A percentile compares a stretch with the other conserved stretches of the same genome.
Evolutionary conservation across 2,329 filamentous ascomycete genomes (phyloP).

Genomic region (Capronia americana): DNA sequence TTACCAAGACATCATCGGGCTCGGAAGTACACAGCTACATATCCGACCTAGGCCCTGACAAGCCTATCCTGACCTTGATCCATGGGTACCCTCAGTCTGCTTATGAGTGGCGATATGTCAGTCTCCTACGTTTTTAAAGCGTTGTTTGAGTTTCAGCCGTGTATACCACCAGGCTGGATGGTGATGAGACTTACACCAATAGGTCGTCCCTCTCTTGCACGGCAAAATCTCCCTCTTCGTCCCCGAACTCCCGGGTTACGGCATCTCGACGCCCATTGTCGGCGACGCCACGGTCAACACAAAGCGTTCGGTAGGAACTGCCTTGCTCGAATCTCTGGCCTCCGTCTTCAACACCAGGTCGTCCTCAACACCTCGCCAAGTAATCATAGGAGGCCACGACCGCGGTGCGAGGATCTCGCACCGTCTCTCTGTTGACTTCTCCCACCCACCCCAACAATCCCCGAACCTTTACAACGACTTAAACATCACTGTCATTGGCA

Average conservation of each 20-base stretch:
- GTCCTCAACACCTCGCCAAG: conserved; percentile 38
- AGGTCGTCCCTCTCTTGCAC: conserved; percentile 34
- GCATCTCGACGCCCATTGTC: conserved; percentile 37
- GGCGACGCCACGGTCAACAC: conserved; percentile 39
- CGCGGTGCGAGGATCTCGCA: conserved; percentile 59
- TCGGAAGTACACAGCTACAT: conserved; percentile 38
- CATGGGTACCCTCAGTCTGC: conserved; percentile 41
- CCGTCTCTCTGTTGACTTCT: conserved; percentile 54
- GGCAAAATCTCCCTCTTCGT: conserved; percentile 37
- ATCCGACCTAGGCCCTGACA: conserved; percentile 32
- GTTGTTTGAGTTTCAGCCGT: neutral
- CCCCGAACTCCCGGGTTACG: conserved; percentile 40
- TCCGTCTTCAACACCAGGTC: conserved; percentile 42
- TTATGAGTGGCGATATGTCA: conserved; percentile 35
- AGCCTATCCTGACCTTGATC: conserved; percentile 38
- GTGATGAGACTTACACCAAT: neutral
- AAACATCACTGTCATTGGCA: conserved; percentile 49
- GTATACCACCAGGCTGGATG: no score
- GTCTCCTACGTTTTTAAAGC: conserved; percentile 11
- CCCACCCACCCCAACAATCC: conserved; percentile 27
- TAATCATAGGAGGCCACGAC: conserved; percentile 59
- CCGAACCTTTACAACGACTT: conserved; percentile 21
- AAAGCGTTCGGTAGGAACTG: conserved; percentile 51
- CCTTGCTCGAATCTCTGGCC: conserved; percentile 51
- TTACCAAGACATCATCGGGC: conserved; percentile 35